These are phyloP conservation scores for Acacia pycnantha DNA, from an alignment of 331 rosid genomes.

Conservation along the genomic window DNA sequence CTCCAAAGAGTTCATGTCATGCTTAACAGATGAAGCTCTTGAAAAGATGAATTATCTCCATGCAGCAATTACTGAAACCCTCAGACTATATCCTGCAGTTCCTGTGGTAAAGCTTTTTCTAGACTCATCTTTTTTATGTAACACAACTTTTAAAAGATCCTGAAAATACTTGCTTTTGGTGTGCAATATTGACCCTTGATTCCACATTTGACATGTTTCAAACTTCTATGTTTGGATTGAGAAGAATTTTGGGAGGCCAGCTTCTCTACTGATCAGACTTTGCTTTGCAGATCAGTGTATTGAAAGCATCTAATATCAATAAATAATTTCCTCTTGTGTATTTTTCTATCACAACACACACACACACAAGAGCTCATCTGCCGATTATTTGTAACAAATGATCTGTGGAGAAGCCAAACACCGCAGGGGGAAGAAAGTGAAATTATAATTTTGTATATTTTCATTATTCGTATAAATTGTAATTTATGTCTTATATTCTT, in stretches of 20 bases:
- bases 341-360: background rate
- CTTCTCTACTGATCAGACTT: background rate
- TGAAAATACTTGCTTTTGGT: background rate
- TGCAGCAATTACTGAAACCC: constrained; percentile 84
- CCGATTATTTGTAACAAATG: background rate
- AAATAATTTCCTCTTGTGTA: background rate
- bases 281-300: background rate
- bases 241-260: background rate
- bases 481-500: background rate
- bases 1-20: constrained; percentile 47
- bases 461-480: background rate
- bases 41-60: constrained; percentile 83
- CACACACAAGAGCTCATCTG: background rate
- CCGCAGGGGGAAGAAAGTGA: background rate
- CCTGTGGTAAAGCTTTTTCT: constrained; percentile 68
- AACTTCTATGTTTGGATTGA: background rate
- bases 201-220: background rate
- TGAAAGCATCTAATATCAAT: background rate
- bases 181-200: background rate
- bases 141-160: background rate
- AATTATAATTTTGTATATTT: background rate
- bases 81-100: constrained; percentile 86
- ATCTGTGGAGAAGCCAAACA: background rate
- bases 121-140: background rate
- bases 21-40: constrained; percentile 57